Evolutionary conservation across 352 stramenopile species (phyloP), one percentile per base, ranked within the genome.

Genomic region (Globisporangium recalcitrans): DNA sequence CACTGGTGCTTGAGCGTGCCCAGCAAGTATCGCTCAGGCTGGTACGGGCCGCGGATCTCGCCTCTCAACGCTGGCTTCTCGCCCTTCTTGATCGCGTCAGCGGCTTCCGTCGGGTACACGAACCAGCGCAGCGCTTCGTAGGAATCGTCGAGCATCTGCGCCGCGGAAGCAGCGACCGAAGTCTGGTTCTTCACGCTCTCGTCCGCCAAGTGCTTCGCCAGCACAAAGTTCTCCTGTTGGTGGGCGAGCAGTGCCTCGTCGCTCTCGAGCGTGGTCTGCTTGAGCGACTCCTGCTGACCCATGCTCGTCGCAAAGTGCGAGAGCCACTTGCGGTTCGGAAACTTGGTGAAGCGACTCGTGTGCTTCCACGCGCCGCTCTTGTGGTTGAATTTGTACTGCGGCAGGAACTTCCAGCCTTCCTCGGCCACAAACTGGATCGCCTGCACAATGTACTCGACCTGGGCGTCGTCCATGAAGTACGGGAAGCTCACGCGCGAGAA

Each of bases 351-450:
- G 7, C 73, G 72, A 52, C 63, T 85, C 52, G 64, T 74, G 70
- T 98, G 91, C 48, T 89, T 90, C 90, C 90, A 98, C 56, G 98
- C 94, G 16, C 95, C 97, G 85, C 76, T 98, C 96, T 44, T 44
- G 38, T 44, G 38, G 16, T 44, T 44, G 69, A 97, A 98, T 32
- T 71, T 62, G 72, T 99, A 99, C 59, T 96, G 79, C 26, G 91
- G 91, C 40, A 99, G 75, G 29, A 99, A 91, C 27, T 90, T 90
- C 80, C 84, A 97, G 47, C 92, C 97, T 58, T 98, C 67, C 48
- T 87, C 78, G 1, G 94, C 88, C 8, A 99, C 91, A 69, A 97
- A 98, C 40, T 90, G 73, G 26, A 99, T 77, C 2, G 96, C 95
- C 7, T 89, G 48, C 9, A 98, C 46, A 7, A 99, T 90, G 80